These are phyloP conservation scores for Podaxis sp. DNA, from an alignment of 768 basidiomycete genomes.

Conservation along the genomic window DNA sequence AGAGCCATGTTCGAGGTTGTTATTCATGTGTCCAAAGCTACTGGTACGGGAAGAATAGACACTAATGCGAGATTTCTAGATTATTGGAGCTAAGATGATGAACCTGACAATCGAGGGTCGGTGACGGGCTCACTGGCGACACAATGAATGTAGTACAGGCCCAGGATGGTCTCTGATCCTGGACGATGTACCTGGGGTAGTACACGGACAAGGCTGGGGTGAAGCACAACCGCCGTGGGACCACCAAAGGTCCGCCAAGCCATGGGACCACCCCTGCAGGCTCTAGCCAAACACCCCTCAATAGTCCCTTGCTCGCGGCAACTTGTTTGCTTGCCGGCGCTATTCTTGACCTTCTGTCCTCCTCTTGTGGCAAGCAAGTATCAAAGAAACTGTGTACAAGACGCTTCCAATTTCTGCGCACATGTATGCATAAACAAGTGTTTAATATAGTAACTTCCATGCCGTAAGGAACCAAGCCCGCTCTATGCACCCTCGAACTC, in stretches of 20 bases:
- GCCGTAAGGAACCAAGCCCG: not conserved
- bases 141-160: conserved; percentile 9
- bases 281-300: conserved; percentile 2
- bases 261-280: conserved; percentile 4
- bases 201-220: conserved; percentile 20
- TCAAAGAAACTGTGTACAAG: not conserved
- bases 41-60: conserved; percentile 1
- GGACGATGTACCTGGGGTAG: conserved; percentile 24
- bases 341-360: not conserved
- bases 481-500: not conserved
- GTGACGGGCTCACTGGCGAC: conserved; percentile 1
- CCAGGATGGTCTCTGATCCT: conserved; percentile 25
- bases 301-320: conserved; percentile 4
- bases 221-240: conserved; percentile 12
- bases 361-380: no score
- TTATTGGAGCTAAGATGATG: conserved; percentile 10
- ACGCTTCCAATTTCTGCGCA: not conserved
- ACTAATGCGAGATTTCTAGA: conserved; percentile 6
- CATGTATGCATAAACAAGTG: not conserved
- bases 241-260: conserved; percentile 8
- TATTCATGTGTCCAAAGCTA: conserved; percentile 8
- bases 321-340: not conserved
- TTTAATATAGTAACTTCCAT: not conserved
- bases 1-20: conserved; percentile 6
- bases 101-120: conserved; percentile 1